phyloP scores from a whole-genome alignment of 208 protist genomes.

The Trypanosoma congolense region DNA sequence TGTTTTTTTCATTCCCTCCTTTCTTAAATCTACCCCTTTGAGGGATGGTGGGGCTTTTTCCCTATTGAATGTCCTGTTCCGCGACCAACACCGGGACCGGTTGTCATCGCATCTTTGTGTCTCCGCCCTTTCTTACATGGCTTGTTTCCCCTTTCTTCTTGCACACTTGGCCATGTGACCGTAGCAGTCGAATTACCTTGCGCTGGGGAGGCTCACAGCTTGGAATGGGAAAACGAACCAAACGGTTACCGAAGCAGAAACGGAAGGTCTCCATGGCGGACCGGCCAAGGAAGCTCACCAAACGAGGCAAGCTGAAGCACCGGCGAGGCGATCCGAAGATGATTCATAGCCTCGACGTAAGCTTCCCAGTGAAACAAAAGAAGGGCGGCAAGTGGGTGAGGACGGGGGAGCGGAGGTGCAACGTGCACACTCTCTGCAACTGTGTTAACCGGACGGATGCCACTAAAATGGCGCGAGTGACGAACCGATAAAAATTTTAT shows the following conservation, averaged over 20 bases:
- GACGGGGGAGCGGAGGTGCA: slow-evolving; percentile 81
- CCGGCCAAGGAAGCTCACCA: slow-evolving; percentile 70
- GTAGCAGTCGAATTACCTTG: too few species aligned
- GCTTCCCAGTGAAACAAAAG: slow-evolving; percentile 80
- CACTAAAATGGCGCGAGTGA: slow-evolving; percentile 67
- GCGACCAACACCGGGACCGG: too few species aligned
- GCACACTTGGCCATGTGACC: too few species aligned
- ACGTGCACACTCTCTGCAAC: slow-evolving; percentile 88
- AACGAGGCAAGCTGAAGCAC: slow-evolving; percentile 79
- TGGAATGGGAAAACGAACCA: slow-evolving; percentile 76
- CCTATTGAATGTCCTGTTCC: too few species aligned
- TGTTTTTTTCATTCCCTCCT: too few species aligned
- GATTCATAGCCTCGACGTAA: slow-evolving; percentile 70
- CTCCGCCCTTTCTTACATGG: too few species aligned
- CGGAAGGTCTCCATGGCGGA: slow-evolving; percentile 73
- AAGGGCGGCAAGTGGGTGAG: slow-evolving; percentile 81
- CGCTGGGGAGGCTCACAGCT: too few species aligned
- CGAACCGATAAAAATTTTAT: slow-evolving; percentile 57
- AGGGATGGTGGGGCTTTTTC: too few species aligned
- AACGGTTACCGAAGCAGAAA: slow-evolving; percentile 83
- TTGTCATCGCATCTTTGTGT: too few species aligned
- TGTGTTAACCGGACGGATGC: slow-evolving; percentile 85
- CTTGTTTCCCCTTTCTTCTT: too few species aligned
- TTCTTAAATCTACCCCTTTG: too few species aligned
- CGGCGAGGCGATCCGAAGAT: slow-evolving; percentile 80